A percentile compares a stretch with the other conserved stretches of the same genome.
phyloP scores from a whole-genome alignment of 2,329 filamentous ascomycete genomes.

The Magnaporthiopsis poae region DNA sequence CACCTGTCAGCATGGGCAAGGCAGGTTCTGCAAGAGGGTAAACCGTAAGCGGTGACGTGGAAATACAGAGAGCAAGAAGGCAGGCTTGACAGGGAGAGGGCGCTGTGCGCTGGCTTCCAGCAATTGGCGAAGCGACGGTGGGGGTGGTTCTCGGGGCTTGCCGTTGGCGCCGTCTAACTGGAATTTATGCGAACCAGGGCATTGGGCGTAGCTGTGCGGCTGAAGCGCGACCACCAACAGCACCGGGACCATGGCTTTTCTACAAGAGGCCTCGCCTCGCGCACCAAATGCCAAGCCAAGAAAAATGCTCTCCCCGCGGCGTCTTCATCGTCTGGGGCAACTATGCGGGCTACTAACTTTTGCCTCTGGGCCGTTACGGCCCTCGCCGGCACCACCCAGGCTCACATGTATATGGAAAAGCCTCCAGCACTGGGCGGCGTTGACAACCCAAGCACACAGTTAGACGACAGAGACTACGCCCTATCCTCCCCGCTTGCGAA shows the following conservation, averaged over 20 bases:
- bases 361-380: not conserved
- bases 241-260: not conserved
- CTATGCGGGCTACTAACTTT: not conserved
- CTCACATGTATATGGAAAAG: conserved; percentile 46
- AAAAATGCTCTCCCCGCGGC: not conserved
- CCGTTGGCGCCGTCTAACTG: not conserved
- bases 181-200: not conserved
- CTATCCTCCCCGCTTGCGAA: conserved; percentile 58
- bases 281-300: not conserved
- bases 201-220: not conserved
- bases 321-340: not conserved
- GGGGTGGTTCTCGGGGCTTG: not conserved
- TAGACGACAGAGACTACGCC: conserved; percentile 51
- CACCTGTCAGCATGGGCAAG: not conserved
- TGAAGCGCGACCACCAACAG: not conserved
- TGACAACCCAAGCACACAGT: conserved; percentile 34
- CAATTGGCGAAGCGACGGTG: not conserved
- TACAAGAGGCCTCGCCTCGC: not conserved
- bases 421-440: conserved; percentile 44
- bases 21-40: not conserved
- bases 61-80: not conserved
- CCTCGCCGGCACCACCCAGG: conserved; percentile 30
- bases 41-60: not conserved
- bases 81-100: not conserved
- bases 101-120: not conserved